Evolutionary conservation across 2,329 filamentous ascomycete genomes (phyloP), one percentile per base, ranked within the genome.

Genomic region (Calonectria hongkongensis): DNA sequence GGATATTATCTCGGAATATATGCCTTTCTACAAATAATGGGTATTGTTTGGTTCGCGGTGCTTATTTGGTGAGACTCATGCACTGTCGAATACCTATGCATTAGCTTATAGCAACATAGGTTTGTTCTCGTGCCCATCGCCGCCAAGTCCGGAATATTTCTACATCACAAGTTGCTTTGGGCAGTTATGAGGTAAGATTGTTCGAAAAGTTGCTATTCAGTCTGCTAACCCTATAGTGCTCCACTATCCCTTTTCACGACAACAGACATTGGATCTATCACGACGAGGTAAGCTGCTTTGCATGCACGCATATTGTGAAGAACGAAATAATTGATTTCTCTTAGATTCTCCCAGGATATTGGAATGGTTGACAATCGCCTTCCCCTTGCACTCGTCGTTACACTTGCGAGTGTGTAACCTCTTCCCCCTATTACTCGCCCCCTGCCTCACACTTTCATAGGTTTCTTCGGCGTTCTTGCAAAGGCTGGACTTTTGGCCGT

Each of bases 261-360:
- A 3, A 85, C 83, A 0, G 85, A 87, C 18, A 81, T 79, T 4
- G 86, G 86, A 4, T 82, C 82, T 0, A 84, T 86, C 3, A 79
- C 86, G 9, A 88, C 86, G 36, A 79, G 86, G 84, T 84, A 74
- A 25, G 21, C 21, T 7, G 7, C 21, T 76, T 48, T 8, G 13
- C 54, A 15, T 7, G 4, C 21, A 10, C 13, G 4, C 13, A 13
- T 43, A 15, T 9, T 12, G n/a, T 30, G 7, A 18, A 41, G 4
- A 60, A 13, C 27, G 2, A 27, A 27, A 10, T 15, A 5, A 16
- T 18, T 28, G 33, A 7, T 36, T 36, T 13, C 7, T 15, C 1
- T 1, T 48, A 85, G 84, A 68, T 87, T 88, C 72, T 85, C 83
- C 10, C 84, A 88, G 75, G 85, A 88, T 45, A 84, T 87, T 8